Base-by-base conservation (phyloP, 495 filamentous ascomycete genomes). In the Penicillium argentinense region DNA sequence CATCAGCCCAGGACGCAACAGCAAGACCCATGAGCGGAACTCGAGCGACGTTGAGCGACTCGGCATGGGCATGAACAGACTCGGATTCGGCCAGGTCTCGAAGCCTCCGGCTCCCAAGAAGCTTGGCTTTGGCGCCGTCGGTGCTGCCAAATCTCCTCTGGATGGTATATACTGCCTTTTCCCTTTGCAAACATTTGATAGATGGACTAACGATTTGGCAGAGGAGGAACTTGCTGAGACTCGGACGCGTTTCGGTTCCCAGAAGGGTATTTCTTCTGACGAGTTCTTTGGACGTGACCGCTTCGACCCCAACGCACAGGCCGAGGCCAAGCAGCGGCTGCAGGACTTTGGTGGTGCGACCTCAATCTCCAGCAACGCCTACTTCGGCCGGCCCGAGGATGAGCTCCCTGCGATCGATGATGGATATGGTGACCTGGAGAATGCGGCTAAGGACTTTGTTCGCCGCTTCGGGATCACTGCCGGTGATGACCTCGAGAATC, bases 211-310 rank as follows among this genome's bases (percentile, higher is more conserved):
- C 54, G 4, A 19, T 37, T 13, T 1, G 17, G 24, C 28, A 75
- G 70, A 73, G 6, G 70, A 69, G 39, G 72, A 75, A 45, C 47
- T 75, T 12, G 53, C 51, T 22, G 60, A 73, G 40, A 55, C 60
- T 34, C 67, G 50, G 54, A 34, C 51, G 9, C 57, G 62, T 62
- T 98, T 98, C 53, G 93, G 91, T 45, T 68, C 64, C 41, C 93
- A 98, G 70, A 97, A 96, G 75, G 87, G 87, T 64, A 98, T 98
- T 54, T 96, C 91, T 1, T 96, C 89, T 3, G 93, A 98, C 68
- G 93, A 98, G 57, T 97, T 96, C 74, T 98, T 98, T 63, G 90
- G 91, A 47, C 92, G 91, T 57, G 87, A 89, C 19, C 69, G 78
- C 39, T 97, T 86, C 61, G 89, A 98, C 55, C 82, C 91, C 22